Evolutionary conservation across 768 basidiomycete species (phyloP).

Genomic region (Chalciporus chontae): DNA sequence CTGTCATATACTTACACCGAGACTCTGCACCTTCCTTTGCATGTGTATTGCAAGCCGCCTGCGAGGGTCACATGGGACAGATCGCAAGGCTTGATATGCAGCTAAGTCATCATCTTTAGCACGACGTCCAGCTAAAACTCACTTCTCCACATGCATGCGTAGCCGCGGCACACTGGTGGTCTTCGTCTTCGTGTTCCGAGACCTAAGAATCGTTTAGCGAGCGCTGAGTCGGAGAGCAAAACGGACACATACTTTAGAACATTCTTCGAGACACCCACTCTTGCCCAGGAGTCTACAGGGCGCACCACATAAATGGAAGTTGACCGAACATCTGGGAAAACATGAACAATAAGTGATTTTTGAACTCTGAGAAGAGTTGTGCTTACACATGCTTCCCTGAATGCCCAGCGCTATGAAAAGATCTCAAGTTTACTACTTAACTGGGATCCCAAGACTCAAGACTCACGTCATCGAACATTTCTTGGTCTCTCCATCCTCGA

Average conservation of each 20-base stretch:
- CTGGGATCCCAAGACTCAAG: neutral
- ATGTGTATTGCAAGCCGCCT: conserved; percentile 32
- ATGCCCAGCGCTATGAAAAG: conserved; percentile 48
- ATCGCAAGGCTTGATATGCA: conserved; percentile 38
- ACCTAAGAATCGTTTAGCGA: conserved; percentile 32
- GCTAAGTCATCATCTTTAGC: neutral
- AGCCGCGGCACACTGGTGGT: conserved; percentile 50
- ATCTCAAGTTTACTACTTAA: neutral
- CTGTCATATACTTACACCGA: conserved; percentile 33
- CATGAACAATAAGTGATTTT: neutral
- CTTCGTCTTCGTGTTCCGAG: conserved; percentile 43
- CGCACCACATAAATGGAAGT: conserved; percentile 52
- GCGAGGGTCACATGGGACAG: conserved; percentile 27
- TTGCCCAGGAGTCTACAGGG: conserved; percentile 44
- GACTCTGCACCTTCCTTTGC: conserved; percentile 41
- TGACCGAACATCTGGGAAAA: conserved; percentile 45
- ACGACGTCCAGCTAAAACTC: neutral
- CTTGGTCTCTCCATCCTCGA: conserved; percentile 26
- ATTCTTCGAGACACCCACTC: conserved; percentile 49
- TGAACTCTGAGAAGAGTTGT: conserved; percentile 2
- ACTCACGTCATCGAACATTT: conserved; percentile 47
- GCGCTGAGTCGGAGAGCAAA: neutral
- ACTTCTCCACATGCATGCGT: conserved; percentile 57
- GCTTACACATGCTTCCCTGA: conserved; percentile 51
- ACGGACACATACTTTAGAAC: conserved; percentile 42